Base-by-base conservation (phyloP, 805 yeast genomes). In the Candida dajiaensis region DNA sequence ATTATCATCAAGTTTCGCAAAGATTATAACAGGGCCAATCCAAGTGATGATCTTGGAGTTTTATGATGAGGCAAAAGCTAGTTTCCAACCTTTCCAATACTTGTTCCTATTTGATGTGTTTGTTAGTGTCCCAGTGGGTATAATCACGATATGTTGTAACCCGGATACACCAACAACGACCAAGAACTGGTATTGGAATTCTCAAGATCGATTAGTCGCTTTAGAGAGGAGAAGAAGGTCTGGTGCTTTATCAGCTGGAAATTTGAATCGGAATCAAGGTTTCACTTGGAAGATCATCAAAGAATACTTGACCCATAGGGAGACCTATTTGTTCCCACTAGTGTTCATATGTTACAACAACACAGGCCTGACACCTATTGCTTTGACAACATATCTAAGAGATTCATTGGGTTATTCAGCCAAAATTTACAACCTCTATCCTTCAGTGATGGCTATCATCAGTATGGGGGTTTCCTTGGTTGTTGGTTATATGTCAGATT, bases 81-180 rank as follows among this genome's bases (percentile, higher is more conserved):
- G 37, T 12, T 51, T 63, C 12, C 56, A 61, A 9, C 67, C 71
- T 5, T 73, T 67, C 59, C 68, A 69, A 48, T 70, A 71, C 67
- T 54, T 73, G 56, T 73, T 73, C 52, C 57, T 72, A 1, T 57
- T 73, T 41, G 77, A 73, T 50, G 76, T 71, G 1, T 50, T 71
- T 58, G 38, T 58, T 57, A 50, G 69, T 38, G 44, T 73, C 61
- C 63, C 78, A 56, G 60, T 74, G 31, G 76, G 71, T 0, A 44
- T 72, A 13, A 66, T 70, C 45, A 69, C 75, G 1, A 57, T 71
- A 64, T 47, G 65, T 31, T 69, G 64, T 10, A 66, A 66, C 49
- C 77, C 77, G 26, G 69, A 70, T 50, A 68, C 73, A 4, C 76
- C 77, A 1, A 59, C 67, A n/a, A 67, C 71, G 8, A 66, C 69